A percentile compares a stretch with the other conserved stretches of the same genome.
Conservation (phyloP, 441 rosid species). For the Populus hybrid region DNA sequence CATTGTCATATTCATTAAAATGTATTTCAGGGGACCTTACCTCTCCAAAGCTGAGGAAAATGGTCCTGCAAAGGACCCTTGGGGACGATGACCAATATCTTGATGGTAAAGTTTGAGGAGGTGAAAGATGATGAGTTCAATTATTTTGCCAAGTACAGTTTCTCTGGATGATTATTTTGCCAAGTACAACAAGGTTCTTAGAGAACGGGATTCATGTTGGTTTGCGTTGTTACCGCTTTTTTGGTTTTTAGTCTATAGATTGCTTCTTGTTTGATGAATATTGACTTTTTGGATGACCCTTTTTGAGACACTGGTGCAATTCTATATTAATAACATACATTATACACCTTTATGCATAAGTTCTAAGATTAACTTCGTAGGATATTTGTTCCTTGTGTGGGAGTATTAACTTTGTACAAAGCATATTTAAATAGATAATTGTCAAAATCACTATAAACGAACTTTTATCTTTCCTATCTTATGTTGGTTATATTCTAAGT, state of each 20-base stretch:
- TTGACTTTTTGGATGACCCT: not conserved
- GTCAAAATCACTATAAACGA: no score
- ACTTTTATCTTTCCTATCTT: no score
- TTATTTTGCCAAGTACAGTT: constrained; percentile 18
- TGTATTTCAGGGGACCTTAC: constrained; percentile 65
- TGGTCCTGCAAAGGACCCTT: constrained; percentile 63
- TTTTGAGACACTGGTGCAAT: no score
- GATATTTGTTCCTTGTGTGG: constrained; percentile 35
- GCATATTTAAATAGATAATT: no score
- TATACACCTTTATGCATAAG: no score
- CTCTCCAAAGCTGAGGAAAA: constrained; percentile 34
- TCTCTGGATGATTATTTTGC: constrained; percentile 6
- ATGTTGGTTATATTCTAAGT: no score
- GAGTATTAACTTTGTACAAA: not conserved
- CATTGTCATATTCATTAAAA: not conserved
- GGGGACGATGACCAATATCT: no score
- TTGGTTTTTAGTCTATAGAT: constrained; percentile 48
- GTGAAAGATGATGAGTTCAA: not conserved
- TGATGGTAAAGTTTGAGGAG: constrained; percentile 55
- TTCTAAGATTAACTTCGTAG: no score
- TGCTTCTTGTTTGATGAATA: not conserved
- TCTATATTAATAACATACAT: no score
- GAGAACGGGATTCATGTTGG: constrained; percentile 64
- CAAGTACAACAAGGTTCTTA: constrained; percentile 35
- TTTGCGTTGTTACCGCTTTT: constrained; percentile 58